Evolutionary conservation across 1,284 basidiomycete species (phyloP).

Genomic region (Gomphus sp.): DNA sequence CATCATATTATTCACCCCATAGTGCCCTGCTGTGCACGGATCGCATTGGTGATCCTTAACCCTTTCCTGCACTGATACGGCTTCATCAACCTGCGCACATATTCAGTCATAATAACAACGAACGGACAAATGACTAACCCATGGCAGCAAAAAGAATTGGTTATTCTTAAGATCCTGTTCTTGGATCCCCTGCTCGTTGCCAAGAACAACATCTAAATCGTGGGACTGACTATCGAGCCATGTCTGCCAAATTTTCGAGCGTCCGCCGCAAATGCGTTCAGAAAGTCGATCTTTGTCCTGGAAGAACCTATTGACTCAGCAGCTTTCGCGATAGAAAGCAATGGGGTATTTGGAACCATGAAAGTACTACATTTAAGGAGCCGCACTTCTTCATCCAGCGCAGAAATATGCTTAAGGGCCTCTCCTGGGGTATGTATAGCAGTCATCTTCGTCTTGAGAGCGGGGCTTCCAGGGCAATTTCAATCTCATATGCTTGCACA

Average conservation of each 20-base stretch:
- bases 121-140: too few relatives aligned
- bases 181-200: too few relatives aligned
- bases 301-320: conserved; percentile 81
- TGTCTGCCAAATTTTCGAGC: conserved; percentile 74
- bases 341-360: neutral
- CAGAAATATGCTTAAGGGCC: conserved; percentile 55
- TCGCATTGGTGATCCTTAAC: too few relatives aligned
- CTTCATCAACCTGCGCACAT: too few relatives aligned
- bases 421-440: conserved; percentile 64
- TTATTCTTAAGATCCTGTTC: too few relatives aligned
- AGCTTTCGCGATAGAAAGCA: conserved; percentile 56
- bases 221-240: conserved; percentile 90
- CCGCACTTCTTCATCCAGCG: conserved; percentile 80
- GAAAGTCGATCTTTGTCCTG: conserved; percentile 80
- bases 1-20: too few relatives aligned
- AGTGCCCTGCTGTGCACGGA: too few relatives aligned
- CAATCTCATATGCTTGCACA: conserved; percentile 77
- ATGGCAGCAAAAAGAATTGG: too few relatives aligned
- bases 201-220: conserved; percentile 53
- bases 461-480: conserved; percentile 83
- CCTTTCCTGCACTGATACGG: too few relatives aligned
- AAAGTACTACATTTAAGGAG: neutral
- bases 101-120: too few relatives aligned
- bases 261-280: conserved; percentile 74
- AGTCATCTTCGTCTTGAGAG: conserved; percentile 67